Percentiles rank a stretch among this genome's conserved stretches.
Evolutionary conservation across 2,329 filamentous ascomycete genomes (phyloP).

Genomic region (Metarhizium guizhouense): DNA sequence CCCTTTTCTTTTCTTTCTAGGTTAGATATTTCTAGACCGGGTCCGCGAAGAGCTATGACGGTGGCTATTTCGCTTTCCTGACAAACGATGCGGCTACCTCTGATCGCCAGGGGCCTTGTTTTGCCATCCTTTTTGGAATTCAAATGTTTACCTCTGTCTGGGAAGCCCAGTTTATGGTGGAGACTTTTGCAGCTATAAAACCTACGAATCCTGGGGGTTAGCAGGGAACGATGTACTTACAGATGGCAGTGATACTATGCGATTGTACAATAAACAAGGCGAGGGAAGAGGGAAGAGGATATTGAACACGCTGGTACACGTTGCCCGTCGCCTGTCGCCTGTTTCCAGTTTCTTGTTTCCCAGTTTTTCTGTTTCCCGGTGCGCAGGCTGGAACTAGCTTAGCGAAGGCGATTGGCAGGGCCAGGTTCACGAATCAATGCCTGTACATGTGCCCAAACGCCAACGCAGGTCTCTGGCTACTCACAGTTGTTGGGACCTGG

Average conservation of each 20-base stretch:
- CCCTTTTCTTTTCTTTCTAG: background rate
- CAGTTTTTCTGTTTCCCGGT: background rate
- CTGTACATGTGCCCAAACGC: background rate
- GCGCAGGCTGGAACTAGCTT: background rate
- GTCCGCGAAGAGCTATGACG: background rate
- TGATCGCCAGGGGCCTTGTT: background rate
- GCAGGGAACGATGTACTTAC: background rate
- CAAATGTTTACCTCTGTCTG: background rate
- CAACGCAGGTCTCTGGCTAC: background rate
- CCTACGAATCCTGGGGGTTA: background rate
- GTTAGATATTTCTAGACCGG: background rate
- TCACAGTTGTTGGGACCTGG: background rate
- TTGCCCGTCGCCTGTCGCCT: background rate
- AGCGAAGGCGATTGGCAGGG: background rate
- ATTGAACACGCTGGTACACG: background rate
- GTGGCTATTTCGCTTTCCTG: background rate
- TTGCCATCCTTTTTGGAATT: background rate
- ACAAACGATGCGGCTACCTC: background rate
- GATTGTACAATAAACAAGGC: too few species aligned
- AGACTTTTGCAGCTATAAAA: background rate
- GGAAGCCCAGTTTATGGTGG: background rate
- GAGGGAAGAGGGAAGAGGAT: too few species aligned
- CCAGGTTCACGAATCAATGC: background rate
- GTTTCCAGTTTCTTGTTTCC: too few species aligned
- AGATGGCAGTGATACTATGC: background rate